phyloP scores from a whole-genome alignment of 768 basidiomycete species.

The Russula lepida region DNA sequence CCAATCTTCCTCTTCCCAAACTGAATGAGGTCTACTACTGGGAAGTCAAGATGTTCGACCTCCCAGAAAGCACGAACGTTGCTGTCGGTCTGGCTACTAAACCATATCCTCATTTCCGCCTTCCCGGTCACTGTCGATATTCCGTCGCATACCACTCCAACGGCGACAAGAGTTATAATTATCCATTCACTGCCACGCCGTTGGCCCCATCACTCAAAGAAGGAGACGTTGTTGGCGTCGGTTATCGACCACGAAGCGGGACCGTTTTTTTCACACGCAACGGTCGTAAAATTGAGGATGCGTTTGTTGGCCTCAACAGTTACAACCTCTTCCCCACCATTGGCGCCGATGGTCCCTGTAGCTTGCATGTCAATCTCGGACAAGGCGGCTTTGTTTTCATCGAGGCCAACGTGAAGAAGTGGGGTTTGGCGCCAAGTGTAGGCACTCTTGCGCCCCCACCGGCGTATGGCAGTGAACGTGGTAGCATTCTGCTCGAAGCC shows the following conservation, averaged over 20 bases:
- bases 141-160: slow-evolving; percentile 94
- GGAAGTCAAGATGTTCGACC: slow-evolving; percentile 99
- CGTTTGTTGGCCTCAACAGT: slow-evolving; percentile 79
- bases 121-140: slow-evolving; percentile 78
- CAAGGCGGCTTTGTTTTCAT: slow-evolving; percentile 99
- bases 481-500: slow-evolving; percentile 90
- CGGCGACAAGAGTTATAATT: slow-evolving; percentile 96
- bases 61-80: slow-evolving; percentile 79
- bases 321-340: slow-evolving; percentile 97
- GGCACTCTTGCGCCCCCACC: slow-evolving; percentile 97
- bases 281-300: slow-evolving; percentile 94
- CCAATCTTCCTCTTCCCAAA: slow-evolving; percentile 93
- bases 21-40: slow-evolving; percentile 99
- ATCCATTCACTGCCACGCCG: slow-evolving; percentile 79
- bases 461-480: slow-evolving; percentile 94
- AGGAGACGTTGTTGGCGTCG: slow-evolving; percentile 92
- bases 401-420: slow-evolving; percentile 99
- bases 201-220: slow-evolving; percentile 84
- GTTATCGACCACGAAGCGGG: slow-evolving; percentile 91
- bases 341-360: slow-evolving; percentile 93
- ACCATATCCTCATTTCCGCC: slow-evolving; percentile 89
- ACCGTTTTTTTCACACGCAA: slow-evolving; percentile 99
- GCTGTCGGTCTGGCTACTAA: slow-evolving; percentile 93
- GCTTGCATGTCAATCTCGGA: slow-evolving; percentile 94
- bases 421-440: slow-evolving; percentile 95